Evolutionary conservation across 2,329 filamentous ascomycete species (phyloP).

Genomic region (Diaporthe aspalathi): DNA sequence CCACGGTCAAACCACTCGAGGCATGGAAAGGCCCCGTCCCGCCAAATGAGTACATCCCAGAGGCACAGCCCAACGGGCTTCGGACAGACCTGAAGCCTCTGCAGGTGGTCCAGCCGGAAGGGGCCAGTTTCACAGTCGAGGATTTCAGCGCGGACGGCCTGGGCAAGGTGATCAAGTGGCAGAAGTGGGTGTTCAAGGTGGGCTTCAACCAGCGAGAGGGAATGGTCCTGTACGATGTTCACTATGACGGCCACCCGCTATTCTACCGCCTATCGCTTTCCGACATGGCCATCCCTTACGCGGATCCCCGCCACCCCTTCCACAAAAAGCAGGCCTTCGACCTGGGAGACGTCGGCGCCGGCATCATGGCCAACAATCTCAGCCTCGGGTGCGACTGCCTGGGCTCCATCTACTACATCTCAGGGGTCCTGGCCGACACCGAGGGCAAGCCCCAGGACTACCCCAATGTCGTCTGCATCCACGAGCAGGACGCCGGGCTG

Average conservation of each 20-base stretch:
- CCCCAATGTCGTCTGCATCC: conserved; percentile 64
- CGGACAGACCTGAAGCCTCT: conserved; percentile 72
- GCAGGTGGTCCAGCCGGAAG: conserved; percentile 72
- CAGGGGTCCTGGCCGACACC: conserved; percentile 36
- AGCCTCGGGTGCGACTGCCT: conserved; percentile 71
- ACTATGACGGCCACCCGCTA: conserved; percentile 69
- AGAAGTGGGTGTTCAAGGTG: conserved; percentile 70
- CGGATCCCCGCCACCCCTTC: conserved; percentile 70
- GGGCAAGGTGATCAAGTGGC: conserved; percentile 47
- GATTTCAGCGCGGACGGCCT: conserved; percentile 43
- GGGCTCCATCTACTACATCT: conserved; percentile 64
- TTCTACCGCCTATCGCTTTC: conserved; percentile 70
- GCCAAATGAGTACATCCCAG: conserved; percentile 73
- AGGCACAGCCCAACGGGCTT: conserved; percentile 64
- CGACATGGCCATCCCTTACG: conserved; percentile 75
- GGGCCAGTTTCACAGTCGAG: conserved; percentile 64
- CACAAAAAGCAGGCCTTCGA: conserved; percentile 76
- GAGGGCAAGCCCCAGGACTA: conserved; percentile 35
- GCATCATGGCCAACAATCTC: conserved; percentile 73
- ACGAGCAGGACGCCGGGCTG: conserved; percentile 69
- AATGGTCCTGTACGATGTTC: conserved; percentile 71
- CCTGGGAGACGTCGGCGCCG: conserved; percentile 73
- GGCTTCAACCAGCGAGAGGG: conserved; percentile 74
- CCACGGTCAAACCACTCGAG: conserved; percentile 63
- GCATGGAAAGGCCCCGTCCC: conserved; percentile 65